Conservation (phyloP, 2,329 filamentous ascomycete species). For the Fusarium hainanense region DNA sequence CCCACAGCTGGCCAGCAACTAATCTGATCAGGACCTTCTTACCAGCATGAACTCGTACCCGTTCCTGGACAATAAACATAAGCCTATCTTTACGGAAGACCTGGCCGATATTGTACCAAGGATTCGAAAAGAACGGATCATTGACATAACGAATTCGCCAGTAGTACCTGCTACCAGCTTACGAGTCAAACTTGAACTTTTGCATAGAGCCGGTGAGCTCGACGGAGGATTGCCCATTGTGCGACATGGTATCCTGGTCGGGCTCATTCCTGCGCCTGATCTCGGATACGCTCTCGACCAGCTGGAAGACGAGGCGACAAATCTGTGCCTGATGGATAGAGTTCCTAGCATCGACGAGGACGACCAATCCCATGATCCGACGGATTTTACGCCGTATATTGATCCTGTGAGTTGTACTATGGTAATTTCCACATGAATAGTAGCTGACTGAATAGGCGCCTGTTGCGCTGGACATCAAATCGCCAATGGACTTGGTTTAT, state of each 20-base stretch:
- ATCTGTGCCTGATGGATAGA: slow-evolving; percentile 84
- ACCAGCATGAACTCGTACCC: slow-evolving; percentile 98
- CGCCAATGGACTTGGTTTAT: slow-evolving; percentile 93
- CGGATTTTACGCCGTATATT: slow-evolving; percentile 90
- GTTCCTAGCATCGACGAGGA: slow-evolving; percentile 71
- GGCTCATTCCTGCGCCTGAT: slow-evolving; percentile 92
- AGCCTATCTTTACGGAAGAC: slow-evolving; percentile 89
- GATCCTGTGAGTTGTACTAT: slow-evolving; percentile 73
- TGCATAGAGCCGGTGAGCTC: slow-evolving; percentile 88
- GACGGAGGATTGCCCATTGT: slow-evolving; percentile 93
- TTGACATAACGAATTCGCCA: slow-evolving; percentile 87
- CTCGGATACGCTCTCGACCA: slow-evolving; percentile 92
- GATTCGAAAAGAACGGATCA: slow-evolving; percentile 78
- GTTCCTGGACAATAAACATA: slow-evolving; percentile 95
- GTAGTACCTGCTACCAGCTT: slow-evolving; percentile 81
- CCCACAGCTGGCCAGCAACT: slow-evolving; percentile 6
- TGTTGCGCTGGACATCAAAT: slow-evolving; percentile 86
- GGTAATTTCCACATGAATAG: not conserved
- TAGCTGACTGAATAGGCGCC: slow-evolving; percentile 69
- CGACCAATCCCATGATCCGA: slow-evolving; percentile 74
- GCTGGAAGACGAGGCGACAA: slow-evolving; percentile 77
- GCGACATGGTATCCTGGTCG: slow-evolving; percentile 81
- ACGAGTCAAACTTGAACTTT: slow-evolving; percentile 80
- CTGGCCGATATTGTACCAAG: slow-evolving; percentile 87
- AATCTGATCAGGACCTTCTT: slow-evolving; percentile 74